Conservation (phyloP, 495 filamentous ascomycete species). For the Parachaetomium inaequale region DNA sequence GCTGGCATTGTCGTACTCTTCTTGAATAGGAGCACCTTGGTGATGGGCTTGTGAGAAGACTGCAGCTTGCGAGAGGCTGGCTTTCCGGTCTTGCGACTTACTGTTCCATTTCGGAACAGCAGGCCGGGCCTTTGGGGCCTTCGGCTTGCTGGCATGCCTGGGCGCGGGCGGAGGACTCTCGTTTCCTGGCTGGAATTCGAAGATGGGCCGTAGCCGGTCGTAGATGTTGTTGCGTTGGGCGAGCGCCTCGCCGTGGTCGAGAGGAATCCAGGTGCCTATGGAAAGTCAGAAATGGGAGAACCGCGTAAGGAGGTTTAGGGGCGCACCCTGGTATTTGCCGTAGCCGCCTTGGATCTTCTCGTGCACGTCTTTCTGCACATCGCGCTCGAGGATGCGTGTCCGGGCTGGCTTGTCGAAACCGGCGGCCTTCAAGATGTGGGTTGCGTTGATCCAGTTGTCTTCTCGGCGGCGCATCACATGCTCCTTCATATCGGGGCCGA, state of each 20-base stretch:
- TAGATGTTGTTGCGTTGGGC: conserved; percentile 82
- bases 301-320: not conserved
- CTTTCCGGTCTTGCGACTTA: conserved; percentile 33
- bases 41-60: conserved; percentile 28
- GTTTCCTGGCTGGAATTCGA: conserved; percentile 81
- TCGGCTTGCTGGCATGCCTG: conserved; percentile 79
- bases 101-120: conserved; percentile 53
- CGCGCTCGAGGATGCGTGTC: conserved; percentile 90
- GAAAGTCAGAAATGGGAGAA: conserved; percentile 12
- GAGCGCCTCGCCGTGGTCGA: conserved; percentile 73
- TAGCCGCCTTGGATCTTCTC: conserved; percentile 98
- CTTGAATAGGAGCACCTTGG: conserved; percentile 32
- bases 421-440: conserved; percentile 81
- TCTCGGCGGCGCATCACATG: conserved; percentile 84
- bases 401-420: conserved; percentile 77
- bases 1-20: conserved; percentile 47
- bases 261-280: conserved; percentile 91
- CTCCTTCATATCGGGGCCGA: conserved; percentile 64
- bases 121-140: conserved; percentile 57
- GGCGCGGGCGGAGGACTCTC: conserved; percentile 89
- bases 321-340: conserved; percentile 91
- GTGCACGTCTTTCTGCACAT: conserved; percentile 92
- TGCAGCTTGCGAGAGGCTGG: conserved; percentile 20
- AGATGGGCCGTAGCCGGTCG: conserved; percentile 76
- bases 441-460: conserved; percentile 92